Evolutionary conservation across 352 stramenopile species (phyloP), one percentile per base, ranked within the genome.

Genomic region (Phytophthora pistaciae): DNA sequence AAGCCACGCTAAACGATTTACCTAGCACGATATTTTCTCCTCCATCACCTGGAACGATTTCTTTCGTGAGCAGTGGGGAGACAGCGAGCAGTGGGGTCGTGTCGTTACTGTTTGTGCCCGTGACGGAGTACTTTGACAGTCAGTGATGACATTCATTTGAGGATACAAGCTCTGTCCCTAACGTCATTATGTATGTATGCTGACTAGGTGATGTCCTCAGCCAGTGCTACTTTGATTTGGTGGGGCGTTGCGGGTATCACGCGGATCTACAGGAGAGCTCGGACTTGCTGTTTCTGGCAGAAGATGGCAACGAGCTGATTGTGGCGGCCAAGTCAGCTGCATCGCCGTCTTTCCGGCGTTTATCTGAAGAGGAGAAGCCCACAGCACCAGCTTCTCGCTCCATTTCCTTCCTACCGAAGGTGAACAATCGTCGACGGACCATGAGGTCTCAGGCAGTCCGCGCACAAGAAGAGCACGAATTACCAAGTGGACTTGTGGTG

Each of bases 1-100:
- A 84, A 53, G 66, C 72, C 5, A 54, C 58, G n/a, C 54, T 82
- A 31, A 82, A 82, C n/a, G 61, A 72, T 33, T 63, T 80, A 10
- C 9, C 27, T 0, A 50, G 56, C 23, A 69, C 25, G 8, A 29
- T 75, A 36, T 75, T 75, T 21, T 64, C 73, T 21, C 38, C 60
- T 33, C 44, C 66, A 13, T 62, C 74, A 14, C 49, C 74, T 20
- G 54, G 42, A 33, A 46, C 46, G 5, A 64, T 66, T 8, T 56
- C 52, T 10, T 77, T 78, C 23, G 27, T 68, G 50, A 44, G n/a
- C n/a, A 64, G 14, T 20, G 57, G 54, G 38, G 33, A 49, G 7
- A 64, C 38, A 23, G 18, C n/a, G 4, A 64, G 38, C 23, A 53
- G 8, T 50, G 77, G 70, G 3, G 60, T 82, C 61, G 49, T 44